Percentiles rank a stretch among this genome's conserved stretches.
These are phyloP conservation scores for Wallacemonas sp. DNA, from an alignment of 208 protist genomes.

Conservation along the genomic window DNA sequence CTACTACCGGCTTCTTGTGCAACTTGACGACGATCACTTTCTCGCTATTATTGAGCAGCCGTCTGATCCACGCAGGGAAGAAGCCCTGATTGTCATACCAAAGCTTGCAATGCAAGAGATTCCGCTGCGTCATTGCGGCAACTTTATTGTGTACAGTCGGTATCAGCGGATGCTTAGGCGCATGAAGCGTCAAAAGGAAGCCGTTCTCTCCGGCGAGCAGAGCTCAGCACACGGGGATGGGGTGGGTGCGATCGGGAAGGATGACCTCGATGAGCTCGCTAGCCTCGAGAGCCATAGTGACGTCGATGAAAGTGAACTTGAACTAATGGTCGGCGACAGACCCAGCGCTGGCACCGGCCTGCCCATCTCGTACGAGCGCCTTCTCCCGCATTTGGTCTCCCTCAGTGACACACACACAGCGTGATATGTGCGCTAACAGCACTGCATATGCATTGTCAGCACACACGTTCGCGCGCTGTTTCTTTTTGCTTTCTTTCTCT, in stretches of 20 bases:
- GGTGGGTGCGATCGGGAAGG: background rate
- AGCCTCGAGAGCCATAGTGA: background rate
- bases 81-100: background rate
- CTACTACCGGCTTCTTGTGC: slow-evolving; percentile 2
- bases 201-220: too few relatives aligned
- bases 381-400: too few relatives aligned
- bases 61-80: background rate
- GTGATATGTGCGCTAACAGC: too few relatives aligned
- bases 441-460: too few relatives aligned
- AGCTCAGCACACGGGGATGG: too few relatives aligned
- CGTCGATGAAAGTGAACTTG: background rate
- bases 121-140: background rate
- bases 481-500: too few relatives aligned
- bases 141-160: background rate
- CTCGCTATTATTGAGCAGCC: background rate
- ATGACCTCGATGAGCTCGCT: background rate
- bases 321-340: background rate
- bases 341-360: background rate
- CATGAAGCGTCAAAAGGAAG: background rate
- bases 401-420: too few relatives aligned
- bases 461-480: too few relatives aligned
- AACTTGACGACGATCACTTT: background rate
- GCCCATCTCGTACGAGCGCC: background rate
- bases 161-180: too few relatives aligned
- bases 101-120: too few relatives aligned